Evolutionary conservation across 176 grass and related monocot genomes (phyloP).

Genomic region (Secale cereale): DNA sequence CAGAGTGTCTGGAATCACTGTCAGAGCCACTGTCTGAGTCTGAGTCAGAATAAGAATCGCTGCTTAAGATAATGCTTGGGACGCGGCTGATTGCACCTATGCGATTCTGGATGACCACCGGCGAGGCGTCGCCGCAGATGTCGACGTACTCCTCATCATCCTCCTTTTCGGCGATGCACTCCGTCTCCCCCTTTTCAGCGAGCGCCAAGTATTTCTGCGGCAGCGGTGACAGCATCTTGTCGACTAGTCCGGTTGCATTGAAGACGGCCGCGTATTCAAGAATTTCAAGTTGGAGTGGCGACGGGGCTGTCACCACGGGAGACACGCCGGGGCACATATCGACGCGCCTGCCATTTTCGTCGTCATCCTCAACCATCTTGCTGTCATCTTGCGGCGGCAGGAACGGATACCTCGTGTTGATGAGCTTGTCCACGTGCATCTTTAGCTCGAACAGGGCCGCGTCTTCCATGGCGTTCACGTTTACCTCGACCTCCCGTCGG

Average conservation of each 20-base stretch:
- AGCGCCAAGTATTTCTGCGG: not conserved
- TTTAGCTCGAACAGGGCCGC: not conserved
- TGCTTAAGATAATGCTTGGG: not conserved
- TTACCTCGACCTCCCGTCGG: not conserved
- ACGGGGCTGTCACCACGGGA: not conserved
- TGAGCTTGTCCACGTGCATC: constrained; percentile 20
- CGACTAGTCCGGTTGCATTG: not conserved
- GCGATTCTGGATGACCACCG: not conserved
- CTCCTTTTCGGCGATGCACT: not conserved
- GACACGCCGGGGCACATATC: not conserved
- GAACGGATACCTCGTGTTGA: not conserved
- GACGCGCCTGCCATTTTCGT: constrained; percentile 5
- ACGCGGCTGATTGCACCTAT: not conserved
- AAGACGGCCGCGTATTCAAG: not conserved
- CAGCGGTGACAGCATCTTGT: constrained; percentile 1
- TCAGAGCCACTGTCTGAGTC: not conserved
- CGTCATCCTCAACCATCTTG: not conserved
- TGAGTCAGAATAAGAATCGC: not conserved
- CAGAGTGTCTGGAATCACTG: not conserved
- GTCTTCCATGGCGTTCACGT: not conserved
- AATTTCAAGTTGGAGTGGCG: not conserved
- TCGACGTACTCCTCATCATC: constrained; percentile 11
- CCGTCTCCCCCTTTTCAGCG: not conserved
- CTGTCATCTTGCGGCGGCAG: not conserved
- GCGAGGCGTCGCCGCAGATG: constrained; percentile 41